Evolutionary conservation across 441 rosid species (phyloP), one percentile per base, ranked within the genome.

Genomic region (Capsella rubella): DNA sequence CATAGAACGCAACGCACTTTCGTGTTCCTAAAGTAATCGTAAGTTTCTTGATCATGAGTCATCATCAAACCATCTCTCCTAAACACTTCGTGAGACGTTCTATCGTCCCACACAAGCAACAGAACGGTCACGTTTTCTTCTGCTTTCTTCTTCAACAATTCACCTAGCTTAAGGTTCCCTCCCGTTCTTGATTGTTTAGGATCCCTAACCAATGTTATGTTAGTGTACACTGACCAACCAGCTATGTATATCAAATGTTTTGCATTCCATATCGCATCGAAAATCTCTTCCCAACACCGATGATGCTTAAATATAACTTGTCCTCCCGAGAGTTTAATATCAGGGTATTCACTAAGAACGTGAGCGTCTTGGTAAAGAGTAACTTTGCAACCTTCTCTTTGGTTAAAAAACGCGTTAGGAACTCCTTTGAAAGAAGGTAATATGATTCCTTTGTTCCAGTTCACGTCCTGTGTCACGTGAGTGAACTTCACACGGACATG

Each of bases 301-400:
- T 53, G 86, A 58, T 78, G 75, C 51, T 81, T 65, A 50, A 80
- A 79, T 52, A 78, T 28, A 2, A 10, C 14, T 7, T 54, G 74
- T 6, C 69, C 76, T 21, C 53, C 74, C 0, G 73, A 13, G 2
- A 61, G 51, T 6, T 75, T 25, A 35, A 81, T 42, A 13, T 1
- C 16, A 3, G 76, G 78, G 51, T 67, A 86, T n/a, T 43, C 46
- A 2, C 71, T 73, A 0, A 47, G 52, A 11, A 82, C 85, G 43
- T 88, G 89, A 58, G 90, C 85, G 72, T 88, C 93, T 47, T 88
- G 89, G 72, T 88, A 88, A 4, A 88, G 73, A 1, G 89, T 85
- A 40, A 88, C 88, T 66, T 39, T 82, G 56, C 93, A 88, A 34
- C 84, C 80, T 60, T 61, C 69, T 67, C 85, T 65, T 74, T 88